Base-by-base conservation (phyloP, 257 asterid genomes). In the Agastache rugosa region DNA sequence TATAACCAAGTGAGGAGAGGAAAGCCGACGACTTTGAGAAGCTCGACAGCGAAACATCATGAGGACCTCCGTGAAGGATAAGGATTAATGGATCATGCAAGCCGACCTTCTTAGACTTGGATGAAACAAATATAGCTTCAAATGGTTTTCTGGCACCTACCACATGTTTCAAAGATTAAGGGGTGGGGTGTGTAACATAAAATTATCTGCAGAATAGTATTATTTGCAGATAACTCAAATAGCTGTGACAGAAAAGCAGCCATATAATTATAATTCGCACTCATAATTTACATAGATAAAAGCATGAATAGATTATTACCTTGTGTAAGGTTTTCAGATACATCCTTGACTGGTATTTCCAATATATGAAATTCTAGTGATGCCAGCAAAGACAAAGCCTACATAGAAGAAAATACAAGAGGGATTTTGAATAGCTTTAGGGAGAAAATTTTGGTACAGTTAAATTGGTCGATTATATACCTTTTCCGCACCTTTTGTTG, bases 61-160 rank as follows among this genome's bases (percentile, higher is more conserved):
- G 98, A 45, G 99, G 99, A 59, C 99, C 99, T 34, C 99, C 98
- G 14, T 94, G 98, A 78, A 94, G 91, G 75, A 90, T 73, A 35
- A 90, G 90, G 31, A 94, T 85, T 29, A 92, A 77, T 1, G 99
- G 98, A 77, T 85, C 89, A 17, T 29, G 73, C 16, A 39, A 71
- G 47, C 67, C 77, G 11, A 75, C 64, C 75, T 82, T 81, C 77
- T 61, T 80, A 7, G 83, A 74, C 77, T 87, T 84, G 69, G 98
- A 86, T n/a, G 96, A 94, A 27, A 93, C 95, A 53, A 79, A 94
- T 78, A 94, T 94, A 60, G 98, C 96, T 84, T 94, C 99, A 84
- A 83, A 82, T 17, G 98, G 96, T 69, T 86, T 86, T 77, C 80
- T 77, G 54, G 93, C 93, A 83, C 99, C 99, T 94, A 56, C 11